Evolutionary conservation across 2,329 filamentous ascomycete species (phyloP).

Genomic region (Cercospora canescens): DNA sequence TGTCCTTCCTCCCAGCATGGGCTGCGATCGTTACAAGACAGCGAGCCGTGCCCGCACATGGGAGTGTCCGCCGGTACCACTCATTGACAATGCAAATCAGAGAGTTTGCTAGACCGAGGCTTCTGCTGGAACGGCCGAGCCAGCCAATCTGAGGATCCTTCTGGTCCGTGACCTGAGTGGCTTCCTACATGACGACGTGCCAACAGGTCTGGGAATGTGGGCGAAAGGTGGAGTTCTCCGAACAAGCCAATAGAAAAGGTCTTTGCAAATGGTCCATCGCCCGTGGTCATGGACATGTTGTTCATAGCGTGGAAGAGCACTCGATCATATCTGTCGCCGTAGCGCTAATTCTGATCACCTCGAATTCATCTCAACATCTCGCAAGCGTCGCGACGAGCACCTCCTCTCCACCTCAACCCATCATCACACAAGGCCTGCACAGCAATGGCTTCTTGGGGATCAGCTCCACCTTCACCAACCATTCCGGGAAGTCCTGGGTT

Average conservation of each 20-base stretch:
- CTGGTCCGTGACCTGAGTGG: background rate
- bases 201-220: background rate
- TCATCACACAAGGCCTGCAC: background rate
- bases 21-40: background rate
- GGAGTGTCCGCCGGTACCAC: background rate
- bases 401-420: background rate
- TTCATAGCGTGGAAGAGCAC: background rate
- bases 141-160: background rate
- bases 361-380: background rate
- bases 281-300: background rate
- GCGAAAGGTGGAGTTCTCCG: conserved; percentile 1
- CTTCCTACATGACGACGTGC: background rate
- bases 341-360: background rate
- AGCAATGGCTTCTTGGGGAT: conserved; percentile 6
- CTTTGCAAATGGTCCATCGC: background rate
- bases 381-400: background rate
- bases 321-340: conserved; percentile 6
- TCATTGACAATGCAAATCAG: background rate
- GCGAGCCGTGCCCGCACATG: background rate
- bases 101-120: background rate
- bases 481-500: conserved; percentile 4
- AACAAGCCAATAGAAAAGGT: conserved; percentile 3
- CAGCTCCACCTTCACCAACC: background rate
- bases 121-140: background rate
- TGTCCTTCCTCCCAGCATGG: background rate